A percentile compares a stretch with the other conserved stretches of the same genome.
phyloP scores from a whole-genome alignment of 371 early-diverging fungal genomes.

The Apophysomyces ossiformis region DNA sequence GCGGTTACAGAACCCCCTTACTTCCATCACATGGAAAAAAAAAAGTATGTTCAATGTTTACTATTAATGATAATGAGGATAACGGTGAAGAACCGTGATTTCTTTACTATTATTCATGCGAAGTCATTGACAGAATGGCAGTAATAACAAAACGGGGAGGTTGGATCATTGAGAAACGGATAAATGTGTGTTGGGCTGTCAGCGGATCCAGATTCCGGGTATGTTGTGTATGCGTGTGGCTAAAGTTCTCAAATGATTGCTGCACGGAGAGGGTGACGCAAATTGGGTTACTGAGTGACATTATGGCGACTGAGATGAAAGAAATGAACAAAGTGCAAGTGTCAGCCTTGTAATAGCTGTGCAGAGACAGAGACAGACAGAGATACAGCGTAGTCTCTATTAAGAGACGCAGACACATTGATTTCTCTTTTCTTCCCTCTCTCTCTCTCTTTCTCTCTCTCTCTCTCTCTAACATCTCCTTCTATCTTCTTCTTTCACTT shows the following conservation, averaged over 20 bases:
- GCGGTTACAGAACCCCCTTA: neutral
- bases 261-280: constrained; percentile 3
- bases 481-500: neutral
- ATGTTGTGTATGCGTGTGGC: constrained; percentile 5
- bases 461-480: neutral
- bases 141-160: too few relatives aligned
- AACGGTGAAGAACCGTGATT: too few relatives aligned
- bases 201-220: too few relatives aligned
- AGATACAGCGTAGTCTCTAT: neutral
- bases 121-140: too few relatives aligned
- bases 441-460: neutral
- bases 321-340: too few relatives aligned
- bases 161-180: too few relatives aligned
- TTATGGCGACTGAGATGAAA: too few relatives aligned
- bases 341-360: neutral
- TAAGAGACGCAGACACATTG: too few relatives aligned
- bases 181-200: too few relatives aligned
- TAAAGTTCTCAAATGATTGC: neutral
- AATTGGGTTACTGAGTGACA: neutral
- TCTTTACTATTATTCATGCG: too few relatives aligned
- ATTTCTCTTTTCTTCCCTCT: neutral
- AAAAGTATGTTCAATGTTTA: neutral
- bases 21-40: constrained; percentile 6
- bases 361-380: neutral
- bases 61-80: too few relatives aligned